phyloP scores from a whole-genome alignment of 345 rosid genomes.

The Eucalyptus cloeziana region DNA sequence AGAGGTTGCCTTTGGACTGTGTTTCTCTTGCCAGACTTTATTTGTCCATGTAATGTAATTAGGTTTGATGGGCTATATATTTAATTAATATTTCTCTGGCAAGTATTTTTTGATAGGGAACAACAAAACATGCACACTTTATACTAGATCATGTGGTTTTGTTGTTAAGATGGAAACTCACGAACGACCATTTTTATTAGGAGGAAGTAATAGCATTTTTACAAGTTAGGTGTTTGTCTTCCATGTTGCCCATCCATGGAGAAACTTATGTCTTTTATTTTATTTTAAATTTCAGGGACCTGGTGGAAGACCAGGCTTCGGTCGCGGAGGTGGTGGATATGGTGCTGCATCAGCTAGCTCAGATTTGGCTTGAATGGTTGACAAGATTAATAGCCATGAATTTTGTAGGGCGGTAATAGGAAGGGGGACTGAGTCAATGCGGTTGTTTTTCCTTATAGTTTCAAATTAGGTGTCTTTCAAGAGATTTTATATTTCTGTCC shows the following conservation, averaged over 20 bases:
- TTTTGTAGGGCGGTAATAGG: neutral
- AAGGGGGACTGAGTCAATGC: neutral
- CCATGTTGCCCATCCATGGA: neutral
- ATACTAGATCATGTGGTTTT: neutral
- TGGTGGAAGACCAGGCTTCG: slow-evolving; percentile 57
- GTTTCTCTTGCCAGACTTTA: neutral
- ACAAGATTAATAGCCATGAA: neutral
- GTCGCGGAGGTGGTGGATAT: slow-evolving; percentile 63
- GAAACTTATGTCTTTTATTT: neutral
- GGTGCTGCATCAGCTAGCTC: slow-evolving; percentile 22
- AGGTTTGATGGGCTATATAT: neutral
- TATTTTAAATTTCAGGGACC: slow-evolving; percentile 23
- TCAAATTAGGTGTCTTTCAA: neutral
- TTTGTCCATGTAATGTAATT: neutral
- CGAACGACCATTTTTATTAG: neutral
- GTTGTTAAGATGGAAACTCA: neutral
- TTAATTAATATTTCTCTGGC: neutral
- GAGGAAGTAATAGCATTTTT: neutral
- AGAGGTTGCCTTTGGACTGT: neutral
- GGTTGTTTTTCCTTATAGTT: neutral
- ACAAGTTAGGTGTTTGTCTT: neutral
- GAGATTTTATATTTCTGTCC: neutral
- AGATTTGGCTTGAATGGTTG: neutral
- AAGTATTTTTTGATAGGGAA: neutral
- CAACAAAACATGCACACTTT: neutral